phyloP scores from a whole-genome alignment of 208 protist species.

The Naegleria fowleri region DNA sequence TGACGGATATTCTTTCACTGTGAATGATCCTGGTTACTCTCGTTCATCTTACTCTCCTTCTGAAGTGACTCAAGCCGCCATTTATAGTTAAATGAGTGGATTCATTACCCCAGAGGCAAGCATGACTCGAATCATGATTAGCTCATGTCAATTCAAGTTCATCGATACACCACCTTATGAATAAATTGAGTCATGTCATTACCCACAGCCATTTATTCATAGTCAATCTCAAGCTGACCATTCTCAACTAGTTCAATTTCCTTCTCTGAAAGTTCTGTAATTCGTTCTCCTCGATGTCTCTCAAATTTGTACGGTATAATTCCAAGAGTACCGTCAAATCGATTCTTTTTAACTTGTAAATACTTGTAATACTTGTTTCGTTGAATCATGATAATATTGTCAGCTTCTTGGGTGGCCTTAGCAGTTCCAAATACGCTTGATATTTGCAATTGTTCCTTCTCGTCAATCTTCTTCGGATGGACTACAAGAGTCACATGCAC shows the following conservation, averaged over 20 bases:
- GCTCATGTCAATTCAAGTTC: too few relatives aligned
- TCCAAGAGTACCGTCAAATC: slow-evolving; percentile 52
- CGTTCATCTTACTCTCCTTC: not conserved
- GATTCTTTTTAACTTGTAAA: slow-evolving; percentile 54
- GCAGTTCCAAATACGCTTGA: slow-evolving; percentile 58
- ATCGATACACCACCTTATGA: too few relatives aligned
- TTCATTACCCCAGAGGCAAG: too few relatives aligned
- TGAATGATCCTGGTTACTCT: not conserved
- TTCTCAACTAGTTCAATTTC: not conserved
- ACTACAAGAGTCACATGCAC: slow-evolving; percentile 62
- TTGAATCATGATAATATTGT: slow-evolving; percentile 62
- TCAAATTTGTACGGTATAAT: slow-evolving; percentile 47
- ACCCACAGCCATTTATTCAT: not conserved
- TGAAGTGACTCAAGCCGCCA: not conserved
- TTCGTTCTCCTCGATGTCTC: not conserved
- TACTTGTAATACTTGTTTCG: slow-evolving; percentile 35
- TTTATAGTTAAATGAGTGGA: not conserved
- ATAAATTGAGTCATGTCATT: not conserved
- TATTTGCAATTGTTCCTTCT: slow-evolving; percentile 31
- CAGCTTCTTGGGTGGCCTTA: slow-evolving; percentile 59
- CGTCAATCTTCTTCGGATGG: slow-evolving; percentile 55
- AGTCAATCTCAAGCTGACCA: not conserved
- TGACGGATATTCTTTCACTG: not conserved
- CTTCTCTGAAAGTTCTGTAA: slow-evolving; percentile 29
- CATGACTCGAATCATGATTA: too few relatives aligned